phyloP scores from a whole-genome alignment of 164 flowering plant genomes.

The Chloranthus sessilifolius region DNA sequence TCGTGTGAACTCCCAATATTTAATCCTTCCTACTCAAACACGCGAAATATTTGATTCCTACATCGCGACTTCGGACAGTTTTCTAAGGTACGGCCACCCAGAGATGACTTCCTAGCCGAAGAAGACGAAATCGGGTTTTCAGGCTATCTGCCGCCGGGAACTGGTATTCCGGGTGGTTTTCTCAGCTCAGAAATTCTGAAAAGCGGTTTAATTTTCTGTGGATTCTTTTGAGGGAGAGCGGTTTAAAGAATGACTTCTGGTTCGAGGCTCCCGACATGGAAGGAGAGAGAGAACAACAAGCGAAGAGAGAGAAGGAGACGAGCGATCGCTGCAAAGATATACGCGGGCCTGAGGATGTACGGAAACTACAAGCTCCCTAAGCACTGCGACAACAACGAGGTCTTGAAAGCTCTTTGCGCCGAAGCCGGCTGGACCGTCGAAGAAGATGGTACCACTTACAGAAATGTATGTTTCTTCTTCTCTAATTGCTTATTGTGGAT shows the following conservation, averaged over 20 bases:
- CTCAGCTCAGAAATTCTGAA: not conserved
- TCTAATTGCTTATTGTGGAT: no score
- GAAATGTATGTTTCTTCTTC: slow-evolving; percentile 42
- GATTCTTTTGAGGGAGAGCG: slow-evolving; percentile 5
- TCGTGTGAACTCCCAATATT: no score
- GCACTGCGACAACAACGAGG: slow-evolving; percentile 95
- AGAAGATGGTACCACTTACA: slow-evolving; percentile 85
- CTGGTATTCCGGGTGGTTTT: not conserved
- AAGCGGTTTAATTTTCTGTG: slow-evolving; percentile 4
- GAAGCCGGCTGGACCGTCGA: slow-evolving; percentile 96
- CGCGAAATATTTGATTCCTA: no score
- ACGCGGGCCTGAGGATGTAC: slow-evolving; percentile 66
- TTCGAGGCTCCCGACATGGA: slow-evolving; percentile 84
- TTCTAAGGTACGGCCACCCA: no score
- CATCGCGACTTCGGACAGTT: no score
- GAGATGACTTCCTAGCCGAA: no score
- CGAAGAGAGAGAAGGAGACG: slow-evolving; percentile 71
- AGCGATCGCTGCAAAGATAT: slow-evolving; percentile 93
- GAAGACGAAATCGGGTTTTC: no score
- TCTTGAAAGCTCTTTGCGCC: slow-evolving; percentile 76
- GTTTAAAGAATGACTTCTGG: slow-evolving; percentile 61
- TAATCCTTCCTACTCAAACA: no score
- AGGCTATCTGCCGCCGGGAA: no score
- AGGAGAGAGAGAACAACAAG: slow-evolving; percentile 90
- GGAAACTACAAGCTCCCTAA: slow-evolving; percentile 86